Evolutionary conservation across 2,329 filamentous ascomycete genomes (phyloP).

Genomic region (Xylariales sp.): DNA sequence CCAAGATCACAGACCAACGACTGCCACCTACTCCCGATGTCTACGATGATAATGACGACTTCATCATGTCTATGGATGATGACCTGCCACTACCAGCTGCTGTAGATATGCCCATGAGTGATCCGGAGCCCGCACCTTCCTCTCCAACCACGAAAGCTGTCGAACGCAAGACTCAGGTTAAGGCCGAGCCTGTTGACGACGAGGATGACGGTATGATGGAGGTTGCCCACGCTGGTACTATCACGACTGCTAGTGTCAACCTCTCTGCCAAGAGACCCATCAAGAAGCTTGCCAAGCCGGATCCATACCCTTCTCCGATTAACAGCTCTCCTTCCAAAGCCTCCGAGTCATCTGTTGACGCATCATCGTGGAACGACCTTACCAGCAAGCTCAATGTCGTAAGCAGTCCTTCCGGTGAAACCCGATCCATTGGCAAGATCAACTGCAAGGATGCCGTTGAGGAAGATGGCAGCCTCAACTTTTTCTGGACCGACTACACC

Average conservation of each 20-base stretch:
- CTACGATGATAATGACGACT: slow-evolving; percentile 52
- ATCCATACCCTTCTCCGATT: slow-evolving; percentile 63
- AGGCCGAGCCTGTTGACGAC: slow-evolving; percentile 48
- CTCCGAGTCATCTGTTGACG: slow-evolving; percentile 60
- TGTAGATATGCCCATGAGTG: slow-evolving; percentile 70
- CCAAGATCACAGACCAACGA: slow-evolving; percentile 47
- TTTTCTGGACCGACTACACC: slow-evolving; percentile 97
- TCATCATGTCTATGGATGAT: slow-evolving; percentile 56
- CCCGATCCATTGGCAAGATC: slow-evolving; percentile 70
- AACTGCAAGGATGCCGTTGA: slow-evolving; percentile 83
- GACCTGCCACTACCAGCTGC: slow-evolving; percentile 35
- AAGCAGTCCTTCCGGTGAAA: slow-evolving; percentile 64
- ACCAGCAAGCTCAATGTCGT: slow-evolving; percentile 82
- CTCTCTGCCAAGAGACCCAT: slow-evolving; percentile 74
- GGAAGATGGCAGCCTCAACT: slow-evolving; percentile 81
- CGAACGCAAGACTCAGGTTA: slow-evolving; percentile 60
- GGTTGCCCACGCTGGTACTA: slow-evolving; percentile 69
- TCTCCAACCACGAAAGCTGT: slow-evolving; percentile 79
- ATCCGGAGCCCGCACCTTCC: slow-evolving; percentile 65
- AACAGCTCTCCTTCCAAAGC: slow-evolving; percentile 71
- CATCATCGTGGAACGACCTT: slow-evolving; percentile 83
- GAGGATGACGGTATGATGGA: slow-evolving; percentile 85
- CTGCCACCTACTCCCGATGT: slow-evolving; percentile 45
- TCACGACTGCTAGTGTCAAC: slow-evolving; percentile 71
- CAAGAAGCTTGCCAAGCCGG: slow-evolving; percentile 67